These are phyloP conservation scores for Podaxis pistillaris DNA, from an alignment of 768 basidiomycete species.

Conservation along the genomic window DNA sequence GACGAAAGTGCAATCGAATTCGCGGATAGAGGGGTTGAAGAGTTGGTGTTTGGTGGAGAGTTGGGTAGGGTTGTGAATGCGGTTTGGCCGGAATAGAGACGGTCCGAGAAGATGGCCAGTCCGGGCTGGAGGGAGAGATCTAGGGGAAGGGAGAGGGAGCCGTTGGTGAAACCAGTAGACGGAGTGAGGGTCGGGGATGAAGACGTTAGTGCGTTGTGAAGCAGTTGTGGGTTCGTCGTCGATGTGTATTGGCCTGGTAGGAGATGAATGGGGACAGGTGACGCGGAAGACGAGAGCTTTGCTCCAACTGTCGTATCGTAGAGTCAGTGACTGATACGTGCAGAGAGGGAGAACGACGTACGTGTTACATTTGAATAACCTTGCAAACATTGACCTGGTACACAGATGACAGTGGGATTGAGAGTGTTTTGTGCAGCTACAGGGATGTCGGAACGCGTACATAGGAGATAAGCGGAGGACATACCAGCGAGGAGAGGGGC, in stretches of 20 bases:
- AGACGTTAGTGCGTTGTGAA: slow-evolving; percentile 65
- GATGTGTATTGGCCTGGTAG: slow-evolving; percentile 77
- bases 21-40: slow-evolving; percentile 50
- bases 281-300: slow-evolving; percentile 55
- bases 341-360: slow-evolving; percentile 40
- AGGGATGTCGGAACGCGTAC: slow-evolving; percentile 19
- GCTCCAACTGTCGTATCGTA: slow-evolving; percentile 55
- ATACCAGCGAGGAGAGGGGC: slow-evolving; percentile 9
- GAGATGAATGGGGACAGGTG: slow-evolving; percentile 56
- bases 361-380: slow-evolving; percentile 76
- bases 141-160: slow-evolving; percentile 58
- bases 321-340: slow-evolving; percentile 21
- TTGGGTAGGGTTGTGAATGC: slow-evolving; percentile 59
- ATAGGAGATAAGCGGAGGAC: neutral
- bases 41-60: slow-evolving; percentile 39
- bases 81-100: slow-evolving; percentile 65
- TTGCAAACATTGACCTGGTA: slow-evolving; percentile 85
- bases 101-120: slow-evolving; percentile 57
- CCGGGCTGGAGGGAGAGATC: slow-evolving; percentile 67
- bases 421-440: slow-evolving; percentile 48
- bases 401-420: slow-evolving; percentile 67
- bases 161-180: slow-evolving; percentile 63
- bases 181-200: slow-evolving; percentile 57
- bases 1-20: slow-evolving; percentile 64
- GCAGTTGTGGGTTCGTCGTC: slow-evolving; percentile 67